Percentiles rank a stretch among this genome's conserved stretches.
phyloP scores from a whole-genome alignment of 108 stramenopile species.

The Cyclotella cryptica region DNA sequence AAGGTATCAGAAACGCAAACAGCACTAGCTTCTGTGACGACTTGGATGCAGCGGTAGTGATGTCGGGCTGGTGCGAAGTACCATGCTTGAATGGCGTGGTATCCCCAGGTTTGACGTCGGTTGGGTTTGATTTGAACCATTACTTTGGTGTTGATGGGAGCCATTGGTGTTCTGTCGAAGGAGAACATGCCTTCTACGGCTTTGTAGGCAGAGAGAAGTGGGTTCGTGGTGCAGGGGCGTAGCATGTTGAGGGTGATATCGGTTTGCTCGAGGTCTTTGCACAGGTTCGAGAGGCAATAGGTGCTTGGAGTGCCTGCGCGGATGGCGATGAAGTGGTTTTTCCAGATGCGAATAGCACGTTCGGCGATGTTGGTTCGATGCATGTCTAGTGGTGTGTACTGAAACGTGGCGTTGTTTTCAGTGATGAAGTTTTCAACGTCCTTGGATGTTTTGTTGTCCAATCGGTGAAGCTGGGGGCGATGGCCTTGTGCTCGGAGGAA shows the following conservation, averaged over 20 bases:
- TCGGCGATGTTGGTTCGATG: slow-evolving; percentile 53
- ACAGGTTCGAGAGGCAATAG: slow-evolving; percentile 46
- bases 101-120: too few species aligned
- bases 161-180: too few species aligned
- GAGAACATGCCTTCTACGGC: too few species aligned
- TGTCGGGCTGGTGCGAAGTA: too few species aligned
- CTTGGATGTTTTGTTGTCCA: slow-evolving; percentile 28
- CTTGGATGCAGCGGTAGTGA: too few species aligned
- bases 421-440: background rate
- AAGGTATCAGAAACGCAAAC: too few species aligned
- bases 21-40: too few species aligned
- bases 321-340: slow-evolving; percentile 29
- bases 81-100: too few species aligned
- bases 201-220: too few species aligned
- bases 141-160: too few species aligned
- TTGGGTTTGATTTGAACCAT: too few species aligned
- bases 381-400: slow-evolving; percentile 40
- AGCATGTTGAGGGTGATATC: slow-evolving; percentile 52
- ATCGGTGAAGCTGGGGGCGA: slow-evolving; percentile 9
- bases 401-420: slow-evolving; percentile 10
- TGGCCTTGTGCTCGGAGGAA: background rate
- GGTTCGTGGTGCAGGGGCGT: too few species aligned
- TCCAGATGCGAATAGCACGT: slow-evolving; percentile 42
- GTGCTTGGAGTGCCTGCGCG: slow-evolving; percentile 21
- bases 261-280: slow-evolving; percentile 42